Base-by-base conservation (phyloP, 2,329 filamentous ascomycete species). In the Calonectria honghensis region DNA sequence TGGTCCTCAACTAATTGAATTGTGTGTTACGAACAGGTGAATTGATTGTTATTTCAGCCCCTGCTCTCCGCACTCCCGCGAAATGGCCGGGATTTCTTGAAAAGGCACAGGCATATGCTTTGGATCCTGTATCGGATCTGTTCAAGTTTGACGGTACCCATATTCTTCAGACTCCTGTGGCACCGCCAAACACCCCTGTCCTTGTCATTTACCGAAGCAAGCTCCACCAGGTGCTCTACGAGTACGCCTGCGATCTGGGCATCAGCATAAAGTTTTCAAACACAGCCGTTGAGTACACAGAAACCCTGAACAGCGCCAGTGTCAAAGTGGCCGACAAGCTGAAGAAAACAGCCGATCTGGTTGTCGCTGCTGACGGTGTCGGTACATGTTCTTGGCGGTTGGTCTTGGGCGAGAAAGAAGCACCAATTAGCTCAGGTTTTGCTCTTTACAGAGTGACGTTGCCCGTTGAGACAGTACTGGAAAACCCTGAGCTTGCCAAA, bases 121-220 rank as follows among this genome's bases (percentile, higher is more conserved):
- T 61, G 11, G 57, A 61, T 41, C 57, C 57, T 29, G 57, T 61
- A 13, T 61, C 57, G 6, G 57, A 61, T 6, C n/a, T 61, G 14
- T 61, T 61, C 57, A 61, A 61, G 35, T 61, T 29, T 41, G 57
- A 61, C 24, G 57, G 57, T 16, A 61, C 57, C 13, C 57, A 61
- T 14, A 27, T 61, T 41, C n/a, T 61, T 24, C n/a, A n/a, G 1
- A 61, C 57, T 18, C 6, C 35, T 11, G n/a, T 61, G 2, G 57
- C 57, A 6, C 57, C 57, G 3, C 57, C 57, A 4, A 35, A 61
- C 14, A 27, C 35, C 6, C 35, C 57, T 9, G 57, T 61, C 6
- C 57, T 61, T 24, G 57, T 41, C n/a, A 61, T 61, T 61, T 61
- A 61, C 35, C 32, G 57, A 7, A 61, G 57, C 35, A 61, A 61